Conservation (phyloP, 352 stramenopile genomes). For the Phytophthora tubulina region DNA sequence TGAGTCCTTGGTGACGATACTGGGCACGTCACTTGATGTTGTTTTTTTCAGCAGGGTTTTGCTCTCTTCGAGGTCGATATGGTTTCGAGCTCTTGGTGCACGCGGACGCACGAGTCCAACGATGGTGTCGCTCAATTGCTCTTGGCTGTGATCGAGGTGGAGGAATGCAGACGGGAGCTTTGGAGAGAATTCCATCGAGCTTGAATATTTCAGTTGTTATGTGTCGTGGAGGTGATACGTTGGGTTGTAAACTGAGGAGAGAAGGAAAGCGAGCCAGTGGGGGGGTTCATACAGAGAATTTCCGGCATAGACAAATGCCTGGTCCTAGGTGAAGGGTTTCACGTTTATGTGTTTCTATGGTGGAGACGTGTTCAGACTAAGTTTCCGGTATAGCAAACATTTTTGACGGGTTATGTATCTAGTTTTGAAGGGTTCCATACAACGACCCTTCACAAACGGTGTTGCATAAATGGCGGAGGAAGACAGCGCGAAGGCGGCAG, state of each 20-base stretch:
- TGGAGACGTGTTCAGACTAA: no score
- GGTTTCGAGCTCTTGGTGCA: not conserved
- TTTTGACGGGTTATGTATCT: no score
- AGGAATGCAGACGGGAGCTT: not conserved
- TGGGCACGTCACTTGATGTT: not conserved
- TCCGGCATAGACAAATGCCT: no score
- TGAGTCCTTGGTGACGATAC: not conserved
- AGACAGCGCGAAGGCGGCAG: no score
- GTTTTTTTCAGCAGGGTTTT: not conserved
- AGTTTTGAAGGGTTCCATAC: no score
- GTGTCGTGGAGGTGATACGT: not conserved
- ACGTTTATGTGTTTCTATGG: no score
- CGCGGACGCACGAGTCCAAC: slow-evolving; percentile 6
- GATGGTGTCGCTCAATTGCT: not conserved
- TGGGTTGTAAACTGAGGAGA: not conserved
- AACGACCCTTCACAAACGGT: no score
- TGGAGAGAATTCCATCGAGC: not conserved
- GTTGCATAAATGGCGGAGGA: no score
- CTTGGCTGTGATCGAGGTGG: not conserved
- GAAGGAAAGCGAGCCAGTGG: not conserved
- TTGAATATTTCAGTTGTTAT: not conserved
- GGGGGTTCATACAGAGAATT: no score
- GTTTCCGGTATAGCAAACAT: no score
- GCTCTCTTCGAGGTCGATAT: not conserved
- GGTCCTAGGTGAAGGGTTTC: no score